Evolutionary conservation across 495 filamentous ascomycete species (phyloP), one percentile per base, ranked within the genome.

Genomic region (Echria macrotheca): DNA sequence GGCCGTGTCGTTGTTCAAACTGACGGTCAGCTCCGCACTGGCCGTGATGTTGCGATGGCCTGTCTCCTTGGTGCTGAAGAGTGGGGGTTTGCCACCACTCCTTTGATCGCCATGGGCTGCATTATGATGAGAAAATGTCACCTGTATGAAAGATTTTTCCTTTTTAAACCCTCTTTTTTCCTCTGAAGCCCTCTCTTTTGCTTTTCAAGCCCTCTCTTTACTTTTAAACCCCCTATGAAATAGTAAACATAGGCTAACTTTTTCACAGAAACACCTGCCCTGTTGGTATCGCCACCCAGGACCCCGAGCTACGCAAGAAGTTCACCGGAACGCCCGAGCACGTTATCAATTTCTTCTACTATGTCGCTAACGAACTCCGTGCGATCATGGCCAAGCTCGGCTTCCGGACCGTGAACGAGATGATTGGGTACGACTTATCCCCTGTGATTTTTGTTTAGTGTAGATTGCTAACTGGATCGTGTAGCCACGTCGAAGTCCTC

Each of bases 331-430:
- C 88, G 0, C 91, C 93, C 5, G 93, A 99, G 69, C 89, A 99
- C 63, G 93, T 96, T 37, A 99, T 99, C 69, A 99, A 99, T 76
- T 99, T 97, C 78, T 99, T 99, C 74, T 99, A 96, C 72, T 99
- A 99, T 59, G 78, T 99, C 39, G 83, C 94, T 52, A 99, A 99
- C 59, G 93, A 99, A 74, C 82, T 99, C 50, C 85, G 93, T 53
- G 91, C 93, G 14, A 96, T 99, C 69, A 97, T 99, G 93, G 91
- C 93, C 23, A 91, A 86, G 67, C 78, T 97, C 56, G 93, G 93
- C 47, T 86, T 96, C 76, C 81, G 93, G 39, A 95, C 86, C 23
- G 82, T 99, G 63, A 99, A 99, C 58, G 93, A 99, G 68, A 97
- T 97, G 93, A 87, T 99, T 57, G 93, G n/a, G n/a, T n/a, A n/a